phyloP scores from a whole-genome alignment of 768 basidiomycete species.

The Rhodocollybia butyracea region DNA sequence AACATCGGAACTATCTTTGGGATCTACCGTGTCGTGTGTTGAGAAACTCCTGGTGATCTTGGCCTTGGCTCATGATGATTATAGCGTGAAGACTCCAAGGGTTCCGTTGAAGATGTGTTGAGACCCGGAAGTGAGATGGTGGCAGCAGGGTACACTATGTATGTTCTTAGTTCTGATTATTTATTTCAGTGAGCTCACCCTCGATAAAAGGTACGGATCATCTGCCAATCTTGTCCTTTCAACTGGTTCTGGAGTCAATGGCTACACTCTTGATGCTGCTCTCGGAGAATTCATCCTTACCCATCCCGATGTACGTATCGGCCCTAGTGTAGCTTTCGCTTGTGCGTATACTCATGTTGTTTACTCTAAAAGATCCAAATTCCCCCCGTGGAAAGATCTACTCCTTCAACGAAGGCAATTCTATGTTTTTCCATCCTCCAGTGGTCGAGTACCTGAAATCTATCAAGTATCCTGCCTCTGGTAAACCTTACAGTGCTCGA shows the following conservation, averaged over 20 bases:
- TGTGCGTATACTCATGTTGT: slow-evolving; percentile 4
- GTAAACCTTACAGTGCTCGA: slow-evolving; percentile 87
- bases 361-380: slow-evolving; percentile 89
- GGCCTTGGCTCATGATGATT: neutral
- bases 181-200: slow-evolving; percentile 3
- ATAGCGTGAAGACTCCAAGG: slow-evolving; percentile 72
- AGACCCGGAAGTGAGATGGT: slow-evolving; percentile 96
- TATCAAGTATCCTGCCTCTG: slow-evolving; percentile 83
- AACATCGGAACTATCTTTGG: slow-evolving; percentile 99
- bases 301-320: slow-evolving; percentile 76
- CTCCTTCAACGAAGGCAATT: slow-evolving; percentile 99
- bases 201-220: slow-evolving; percentile 63
- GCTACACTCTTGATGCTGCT: slow-evolving; percentile 93
- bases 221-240: slow-evolving; percentile 95
- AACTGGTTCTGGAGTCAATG: slow-evolving; percentile 94
- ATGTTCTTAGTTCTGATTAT: slow-evolving; percentile 23
- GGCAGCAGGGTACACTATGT: slow-evolving; percentile 97
- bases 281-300: slow-evolving; percentile 99
- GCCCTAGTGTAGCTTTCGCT: neutral
- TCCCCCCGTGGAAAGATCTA: slow-evolving; percentile 97
- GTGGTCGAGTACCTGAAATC: slow-evolving; percentile 81
- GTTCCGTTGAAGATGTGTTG: slow-evolving; percentile 84
- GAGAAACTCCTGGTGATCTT: neutral
- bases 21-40: slow-evolving; percentile 84
- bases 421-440: slow-evolving; percentile 87